These are phyloP conservation scores for Irineochytrium annulatum DNA, from an alignment of 192 early-diverging fungal genomes.

Conservation along the genomic window DNA sequence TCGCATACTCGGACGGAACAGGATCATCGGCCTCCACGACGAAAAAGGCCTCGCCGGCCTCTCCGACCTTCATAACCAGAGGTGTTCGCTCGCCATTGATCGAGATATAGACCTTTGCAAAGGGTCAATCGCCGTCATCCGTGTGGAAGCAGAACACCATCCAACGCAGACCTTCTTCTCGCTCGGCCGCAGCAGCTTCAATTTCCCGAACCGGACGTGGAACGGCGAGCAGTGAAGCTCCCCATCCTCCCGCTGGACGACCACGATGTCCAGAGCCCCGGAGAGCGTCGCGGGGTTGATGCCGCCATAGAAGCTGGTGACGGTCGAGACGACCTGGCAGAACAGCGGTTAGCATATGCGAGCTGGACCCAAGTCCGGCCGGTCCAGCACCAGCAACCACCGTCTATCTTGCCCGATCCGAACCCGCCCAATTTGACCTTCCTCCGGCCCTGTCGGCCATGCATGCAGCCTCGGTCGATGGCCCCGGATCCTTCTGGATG, in stretches of 20 bases:
- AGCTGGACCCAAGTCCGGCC: too few species aligned
- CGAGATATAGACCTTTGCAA: conserved; percentile 64
- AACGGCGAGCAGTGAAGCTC: conserved; percentile 89
- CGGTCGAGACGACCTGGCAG: conserved; percentile 32
- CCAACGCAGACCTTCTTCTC: conserved; percentile 75
- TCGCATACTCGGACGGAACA: conserved; percentile 88
- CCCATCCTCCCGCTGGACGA: conserved; percentile 80
- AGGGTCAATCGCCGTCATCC: too few species aligned
- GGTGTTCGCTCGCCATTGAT: conserved; percentile 76
- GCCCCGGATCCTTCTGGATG: too few species aligned
- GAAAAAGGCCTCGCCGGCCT: conserved; percentile 97
- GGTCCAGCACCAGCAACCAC: too few species aligned
- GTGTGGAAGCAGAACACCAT: conserved; percentile 10
- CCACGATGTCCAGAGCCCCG: conserved; percentile 97
- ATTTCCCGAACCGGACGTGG: conserved; percentile 97
- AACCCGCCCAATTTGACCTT: too few species aligned
- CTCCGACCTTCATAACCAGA: conserved; percentile 91
- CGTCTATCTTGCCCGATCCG: too few species aligned
- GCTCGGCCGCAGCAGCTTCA: conserved; percentile 82
- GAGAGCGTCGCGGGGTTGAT: conserved; percentile 96
- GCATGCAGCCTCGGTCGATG: too few species aligned
- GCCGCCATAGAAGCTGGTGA: conserved; percentile 88
- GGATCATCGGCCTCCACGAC: conserved; percentile 75
- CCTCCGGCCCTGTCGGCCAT: too few species aligned
- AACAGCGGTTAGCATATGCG: too few species aligned